Percentiles rank a stretch among this genome's conserved stretches.
phyloP scores from a whole-genome alignment of 305 asterid genomes.

The Fraxinus angustifolia region DNA sequence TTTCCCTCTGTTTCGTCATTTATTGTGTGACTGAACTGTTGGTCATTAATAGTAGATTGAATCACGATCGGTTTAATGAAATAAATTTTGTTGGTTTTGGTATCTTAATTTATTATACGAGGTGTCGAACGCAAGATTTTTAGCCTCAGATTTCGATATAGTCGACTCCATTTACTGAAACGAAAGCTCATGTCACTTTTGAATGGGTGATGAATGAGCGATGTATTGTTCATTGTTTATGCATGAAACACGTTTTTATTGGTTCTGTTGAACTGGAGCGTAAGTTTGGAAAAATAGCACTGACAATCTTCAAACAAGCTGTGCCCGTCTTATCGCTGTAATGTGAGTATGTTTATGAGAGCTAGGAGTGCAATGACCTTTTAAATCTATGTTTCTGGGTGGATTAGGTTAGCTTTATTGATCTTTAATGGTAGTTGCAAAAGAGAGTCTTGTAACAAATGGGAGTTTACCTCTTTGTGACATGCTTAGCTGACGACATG shows the following conservation, averaged over 20 bases:
- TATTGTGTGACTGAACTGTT: not conserved
- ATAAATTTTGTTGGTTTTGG: not conserved
- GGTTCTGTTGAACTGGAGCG: constrained; percentile 19
- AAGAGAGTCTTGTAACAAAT: constrained; percentile 17
- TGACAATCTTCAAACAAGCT: not conserved
- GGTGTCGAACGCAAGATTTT: not conserved
- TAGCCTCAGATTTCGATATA: not conserved
- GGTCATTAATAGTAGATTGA: not conserved
- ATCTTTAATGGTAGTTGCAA: constrained; percentile 23
- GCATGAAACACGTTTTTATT: constrained; percentile 15
- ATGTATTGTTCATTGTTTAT: constrained; percentile 10
- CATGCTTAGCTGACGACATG: constrained; percentile 12
- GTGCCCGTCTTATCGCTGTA: not conserved
- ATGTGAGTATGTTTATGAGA: not conserved
- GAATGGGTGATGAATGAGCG: not conserved
- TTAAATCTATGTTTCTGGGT: constrained; percentile 18
- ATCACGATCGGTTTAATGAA: not conserved
- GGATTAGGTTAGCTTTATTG: constrained; percentile 33
- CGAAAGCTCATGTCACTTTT: not conserved
- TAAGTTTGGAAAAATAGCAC: constrained; percentile 16
- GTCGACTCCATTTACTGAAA: not conserved
- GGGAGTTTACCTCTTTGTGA: constrained; percentile 23
- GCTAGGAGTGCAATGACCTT: not conserved
- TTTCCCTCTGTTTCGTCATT: not conserved
- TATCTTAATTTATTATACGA: not conserved